Evolutionary conservation across 116 monocot genomes (phyloP), one percentile per base, ranked within the genome.

Genomic region (Iris pallida): DNA sequence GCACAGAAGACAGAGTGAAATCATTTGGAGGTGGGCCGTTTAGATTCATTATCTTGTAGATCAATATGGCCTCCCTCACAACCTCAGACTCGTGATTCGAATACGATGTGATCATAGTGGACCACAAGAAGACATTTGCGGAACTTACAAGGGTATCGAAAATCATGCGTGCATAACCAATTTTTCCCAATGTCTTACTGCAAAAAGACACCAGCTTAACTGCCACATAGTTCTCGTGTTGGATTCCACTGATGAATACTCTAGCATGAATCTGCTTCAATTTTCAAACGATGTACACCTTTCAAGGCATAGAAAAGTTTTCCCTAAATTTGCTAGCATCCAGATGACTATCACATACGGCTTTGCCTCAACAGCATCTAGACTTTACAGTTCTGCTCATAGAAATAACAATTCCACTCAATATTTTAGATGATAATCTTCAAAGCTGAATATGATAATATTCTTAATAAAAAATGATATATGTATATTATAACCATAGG

Each of bases 41-140:
- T 16, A 69, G 45, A 62, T 68, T 76, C 79, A 86, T 86, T 70
- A 70, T 55, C 49, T 41, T 57, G 45, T 67, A 86, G 4, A 74
- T 58, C 43, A 52, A 2, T 40, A 79, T 20, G 42, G 79, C 81
- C 45, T 72, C 78, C 47, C 62, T 72, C 7, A 45, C 19, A 5
- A 16, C 13, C 42, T 64, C 20, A 1, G 64, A 54, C 4, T 73
- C 47, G 46, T 65, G 47, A 20, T 67, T 76, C 17, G 63, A 53
- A 61, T 86, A 86, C 45, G 69, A 73, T 2, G 76, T 8, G 10
- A 85, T 76, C 64, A 86, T 78, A 47, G 75, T 20, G 10, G 75
- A 79, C 82, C 75, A 86, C 6, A 82, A 69, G 59, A 75, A 82
- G 54, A 75, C 79, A 76, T 82, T 82, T 45, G 86, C 82, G 11